These are phyloP conservation scores for Phalaenopsis hybrid DNA, from an alignment of 116 monocot genomes.

Conservation along the genomic window DNA sequence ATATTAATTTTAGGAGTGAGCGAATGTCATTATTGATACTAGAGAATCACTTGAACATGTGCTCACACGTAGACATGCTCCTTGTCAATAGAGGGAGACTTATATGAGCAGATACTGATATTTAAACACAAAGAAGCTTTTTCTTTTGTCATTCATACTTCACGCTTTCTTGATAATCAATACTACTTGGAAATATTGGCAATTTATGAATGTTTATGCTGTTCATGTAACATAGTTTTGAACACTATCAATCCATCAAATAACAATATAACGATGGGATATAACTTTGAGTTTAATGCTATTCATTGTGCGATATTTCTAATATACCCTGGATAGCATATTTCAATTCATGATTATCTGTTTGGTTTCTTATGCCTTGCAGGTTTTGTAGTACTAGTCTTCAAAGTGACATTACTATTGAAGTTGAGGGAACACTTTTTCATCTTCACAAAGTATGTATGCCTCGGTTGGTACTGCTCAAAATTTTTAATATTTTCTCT, in stretches of 20 bases:
- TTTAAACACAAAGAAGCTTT: background rate
- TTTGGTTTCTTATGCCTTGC: slow-evolving; percentile 7
- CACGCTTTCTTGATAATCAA: background rate
- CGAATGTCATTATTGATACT: background rate
- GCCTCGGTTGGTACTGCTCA: background rate
- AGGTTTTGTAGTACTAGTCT: slow-evolving; percentile 35
- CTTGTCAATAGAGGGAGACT: background rate
- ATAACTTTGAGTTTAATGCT: background rate
- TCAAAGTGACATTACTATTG: slow-evolving; percentile 39
- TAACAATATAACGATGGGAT: background rate
- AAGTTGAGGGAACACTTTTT: slow-evolving; percentile 26
- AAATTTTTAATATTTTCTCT: background rate
- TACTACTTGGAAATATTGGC: background rate
- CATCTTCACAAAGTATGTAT: slow-evolving; percentile 49
- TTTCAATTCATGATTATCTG: background rate
- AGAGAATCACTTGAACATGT: background rate
- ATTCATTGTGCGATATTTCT: background rate
- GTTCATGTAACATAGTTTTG: background rate
- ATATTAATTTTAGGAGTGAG: background rate
- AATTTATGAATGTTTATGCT: background rate
- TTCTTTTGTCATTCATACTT: background rate
- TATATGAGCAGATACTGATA: background rate
- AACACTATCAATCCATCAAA: background rate
- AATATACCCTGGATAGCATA: background rate
- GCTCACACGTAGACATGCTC: background rate